Conservation (phyloP, 768 basidiomycete genomes). For the Boletus subcaerulescens region DNA sequence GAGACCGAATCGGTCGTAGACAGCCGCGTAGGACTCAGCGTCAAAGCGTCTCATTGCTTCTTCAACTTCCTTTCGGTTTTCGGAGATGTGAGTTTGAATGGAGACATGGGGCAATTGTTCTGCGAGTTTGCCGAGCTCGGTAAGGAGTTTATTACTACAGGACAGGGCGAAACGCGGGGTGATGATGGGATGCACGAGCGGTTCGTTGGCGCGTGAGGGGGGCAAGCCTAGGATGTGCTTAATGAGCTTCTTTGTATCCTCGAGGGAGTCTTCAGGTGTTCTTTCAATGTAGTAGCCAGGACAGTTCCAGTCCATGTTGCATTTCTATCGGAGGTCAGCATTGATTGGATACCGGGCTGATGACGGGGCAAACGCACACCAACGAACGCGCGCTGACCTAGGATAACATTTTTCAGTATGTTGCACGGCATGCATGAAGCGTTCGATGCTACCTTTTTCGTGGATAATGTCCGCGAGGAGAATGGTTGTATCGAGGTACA, state of each 20-base stretch:
- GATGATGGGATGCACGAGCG: conserved; percentile 81
- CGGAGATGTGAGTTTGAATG: conserved; percentile 91
- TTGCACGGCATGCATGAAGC: background rate
- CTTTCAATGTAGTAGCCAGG: conserved; percentile 65
- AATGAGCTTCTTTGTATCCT: conserved; percentile 62
- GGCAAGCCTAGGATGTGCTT: conserved; percentile 59
- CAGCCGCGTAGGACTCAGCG: conserved; percentile 62
- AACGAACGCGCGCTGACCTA: conserved; percentile 82
- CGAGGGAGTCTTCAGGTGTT: conserved; percentile 50
- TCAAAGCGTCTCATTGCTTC: conserved; percentile 68
- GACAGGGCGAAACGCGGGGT: conserved; percentile 94
- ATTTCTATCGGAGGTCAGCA: conserved; percentile 25
- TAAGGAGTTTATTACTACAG: conserved; percentile 66
- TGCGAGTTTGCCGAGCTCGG: conserved; percentile 56
- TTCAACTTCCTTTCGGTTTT: conserved; percentile 69
- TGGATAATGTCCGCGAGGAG: conserved; percentile 71
- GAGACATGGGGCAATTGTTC: conserved; percentile 51
- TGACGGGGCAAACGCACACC: conserved; percentile 49
- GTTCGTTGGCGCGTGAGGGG: conserved; percentile 31
- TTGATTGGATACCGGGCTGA: background rate
- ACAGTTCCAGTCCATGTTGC: conserved; percentile 53
- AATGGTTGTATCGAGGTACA: conserved; percentile 78
- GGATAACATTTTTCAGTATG: conserved; percentile 1
- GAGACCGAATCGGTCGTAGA: conserved; percentile 75
- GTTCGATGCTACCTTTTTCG: conserved; percentile 40